Conservation (phyloP, 768 basidiomycete genomes). For the Lactifluus hygrophoroides region DNA sequence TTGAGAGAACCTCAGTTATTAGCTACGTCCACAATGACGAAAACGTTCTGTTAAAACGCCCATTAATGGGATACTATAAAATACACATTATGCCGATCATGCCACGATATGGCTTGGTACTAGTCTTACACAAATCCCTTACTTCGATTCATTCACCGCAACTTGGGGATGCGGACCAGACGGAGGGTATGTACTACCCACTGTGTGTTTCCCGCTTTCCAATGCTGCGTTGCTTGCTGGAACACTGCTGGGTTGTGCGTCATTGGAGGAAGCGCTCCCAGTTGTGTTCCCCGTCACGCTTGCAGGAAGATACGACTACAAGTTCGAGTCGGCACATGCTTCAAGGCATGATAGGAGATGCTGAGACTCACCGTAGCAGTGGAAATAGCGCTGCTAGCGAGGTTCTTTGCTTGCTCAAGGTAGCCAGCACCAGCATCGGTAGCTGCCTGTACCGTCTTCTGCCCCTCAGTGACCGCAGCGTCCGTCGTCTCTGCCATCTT, state of each 20-base stretch:
- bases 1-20: neutral
- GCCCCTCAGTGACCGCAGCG: slow-evolving; percentile 48
- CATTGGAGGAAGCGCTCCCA: slow-evolving; percentile 18
- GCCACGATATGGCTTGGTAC: neutral
- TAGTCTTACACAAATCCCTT: neutral
- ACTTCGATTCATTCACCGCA: slow-evolving; percentile 4
- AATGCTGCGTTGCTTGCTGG: neutral
- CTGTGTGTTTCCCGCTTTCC: slow-evolving; percentile 3
- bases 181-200: neutral
- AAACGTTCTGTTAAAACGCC: neutral
- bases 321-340: neutral
- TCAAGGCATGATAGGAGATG: neutral
- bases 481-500: slow-evolving; percentile 34
- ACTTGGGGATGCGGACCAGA: neutral
- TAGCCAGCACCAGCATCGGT: slow-evolving; percentile 41
- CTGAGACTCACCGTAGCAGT: slow-evolving; percentile 36
- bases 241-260: neutral
- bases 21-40: neutral
- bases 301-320: slow-evolving; percentile 16
- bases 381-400: slow-evolving; percentile 36
- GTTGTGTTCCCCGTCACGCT: slow-evolving; percentile 16
- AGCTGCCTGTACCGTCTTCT: slow-evolving; percentile 39
- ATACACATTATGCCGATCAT: neutral
- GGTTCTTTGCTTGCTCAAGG: slow-evolving; percentile 45
- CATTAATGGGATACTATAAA: neutral